These are phyloP conservation scores for Diaporthe sp. DNA, from an alignment of 2,329 filamentous ascomycete species.

Conservation along the genomic window DNA sequence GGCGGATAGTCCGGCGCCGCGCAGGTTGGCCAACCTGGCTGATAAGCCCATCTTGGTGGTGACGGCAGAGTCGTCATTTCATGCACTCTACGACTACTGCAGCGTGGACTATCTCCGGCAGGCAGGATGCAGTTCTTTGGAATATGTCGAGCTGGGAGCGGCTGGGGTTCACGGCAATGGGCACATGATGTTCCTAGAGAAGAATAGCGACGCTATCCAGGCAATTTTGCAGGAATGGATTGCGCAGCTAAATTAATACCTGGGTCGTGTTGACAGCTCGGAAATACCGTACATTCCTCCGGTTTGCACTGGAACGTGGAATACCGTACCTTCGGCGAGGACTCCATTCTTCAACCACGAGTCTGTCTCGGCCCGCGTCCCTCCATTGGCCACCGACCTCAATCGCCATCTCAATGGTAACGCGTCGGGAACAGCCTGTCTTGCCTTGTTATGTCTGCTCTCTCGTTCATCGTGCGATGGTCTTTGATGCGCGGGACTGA, in stretches of 20 bases:
- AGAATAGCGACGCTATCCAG: conserved; percentile 57
- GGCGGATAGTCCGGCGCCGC: conserved; percentile 49
- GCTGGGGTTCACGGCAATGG: conserved; percentile 58
- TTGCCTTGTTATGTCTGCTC: conserved; percentile 16
- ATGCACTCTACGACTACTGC: conserved; percentile 60
- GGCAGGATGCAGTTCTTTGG: conserved; percentile 50
- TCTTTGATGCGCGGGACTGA: conserved; percentile 7
- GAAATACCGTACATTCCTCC: conserved; percentile 22
- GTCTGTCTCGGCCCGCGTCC: conserved; percentile 21
- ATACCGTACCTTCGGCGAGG: not conserved
- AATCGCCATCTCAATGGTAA: conserved; percentile 16
- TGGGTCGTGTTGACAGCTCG: not conserved
- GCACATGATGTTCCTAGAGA: conserved; percentile 63
- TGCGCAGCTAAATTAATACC: conserved; percentile 8
- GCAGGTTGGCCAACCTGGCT: conserved; percentile 52
- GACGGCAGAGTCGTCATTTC: conserved; percentile 58
- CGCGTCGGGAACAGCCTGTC: conserved; percentile 23
- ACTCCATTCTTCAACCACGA: conserved; percentile 35
- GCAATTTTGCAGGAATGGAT: conserved; percentile 18
- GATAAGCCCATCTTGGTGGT: conserved; percentile 53
- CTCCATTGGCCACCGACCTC: conserved; percentile 16
- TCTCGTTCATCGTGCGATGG: not conserved
- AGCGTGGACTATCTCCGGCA: conserved; percentile 56
- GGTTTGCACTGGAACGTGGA: conserved; percentile 16
- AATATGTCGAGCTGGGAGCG: conserved; percentile 47